Evolutionary conservation across 441 rosid genomes (phyloP).

Genomic region (Daphne laureola): DNA sequence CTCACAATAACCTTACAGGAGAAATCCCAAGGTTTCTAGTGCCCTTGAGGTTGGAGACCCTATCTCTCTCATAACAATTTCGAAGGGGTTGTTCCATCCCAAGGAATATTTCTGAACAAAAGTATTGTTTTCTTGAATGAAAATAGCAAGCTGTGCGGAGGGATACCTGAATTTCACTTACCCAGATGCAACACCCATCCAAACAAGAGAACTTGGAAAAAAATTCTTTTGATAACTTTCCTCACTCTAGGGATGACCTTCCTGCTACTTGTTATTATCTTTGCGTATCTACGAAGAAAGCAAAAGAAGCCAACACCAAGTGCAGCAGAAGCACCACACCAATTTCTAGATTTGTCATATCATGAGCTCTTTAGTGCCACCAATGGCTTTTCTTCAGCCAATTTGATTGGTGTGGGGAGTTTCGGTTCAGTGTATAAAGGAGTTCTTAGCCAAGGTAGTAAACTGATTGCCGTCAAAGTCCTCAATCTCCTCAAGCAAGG

Average conservation of each 20-base stretch:
- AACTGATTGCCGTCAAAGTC: constrained; percentile 4
- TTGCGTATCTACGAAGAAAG: constrained; percentile 5
- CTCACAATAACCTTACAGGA: constrained; percentile 17
- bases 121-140: constrained; percentile 14
- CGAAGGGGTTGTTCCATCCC: constrained; percentile 16
- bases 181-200: too few relatives aligned
- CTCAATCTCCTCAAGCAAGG: constrained; percentile 6
- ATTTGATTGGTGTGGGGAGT: too few relatives aligned
- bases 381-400: constrained; percentile 6
- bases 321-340: too few relatives aligned
- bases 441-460: neutral
- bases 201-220: constrained; percentile 1
- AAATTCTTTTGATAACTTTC: constrained; percentile 5
- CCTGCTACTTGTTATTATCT: constrained; percentile 9
- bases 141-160: constrained; percentile 16
- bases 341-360: too few relatives aligned
- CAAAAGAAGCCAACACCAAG: neutral
- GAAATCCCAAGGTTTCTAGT: constrained; percentile 13
- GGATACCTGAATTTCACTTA: constrained; percentile 7
- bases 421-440: constrained; percentile 13
- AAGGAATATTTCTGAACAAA: constrained; percentile 9
- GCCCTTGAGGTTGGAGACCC: neutral
- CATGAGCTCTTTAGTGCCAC: neutral
- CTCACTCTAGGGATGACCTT: constrained; percentile 11
- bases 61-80: constrained; percentile 17